A percentile compares a stretch with the other conserved stretches of the same genome.
phyloP scores from a whole-genome alignment of 345 rosid genomes.

The Gynandropsis gynandra region DNA sequence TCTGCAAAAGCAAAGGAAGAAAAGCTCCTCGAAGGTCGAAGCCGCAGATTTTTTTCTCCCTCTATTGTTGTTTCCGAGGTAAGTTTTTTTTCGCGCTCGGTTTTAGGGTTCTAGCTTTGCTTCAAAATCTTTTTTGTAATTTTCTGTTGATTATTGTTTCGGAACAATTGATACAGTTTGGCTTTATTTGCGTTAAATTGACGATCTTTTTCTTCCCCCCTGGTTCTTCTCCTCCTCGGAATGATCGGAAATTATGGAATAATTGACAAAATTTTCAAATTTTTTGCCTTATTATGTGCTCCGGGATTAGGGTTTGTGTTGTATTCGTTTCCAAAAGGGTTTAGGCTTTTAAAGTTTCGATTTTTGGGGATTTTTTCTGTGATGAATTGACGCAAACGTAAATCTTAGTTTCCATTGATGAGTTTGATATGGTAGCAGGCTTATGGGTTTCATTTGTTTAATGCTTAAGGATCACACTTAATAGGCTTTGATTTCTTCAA shows the following conservation, averaged over 20 bases:
- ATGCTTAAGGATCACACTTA: neutral
- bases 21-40: constrained; percentile 15
- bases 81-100: neutral
- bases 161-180: no score
- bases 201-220: no score
- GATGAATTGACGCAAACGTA: no score
- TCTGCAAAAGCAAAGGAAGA: neutral
- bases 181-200: neutral
- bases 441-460: neutral
- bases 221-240: neutral
- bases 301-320: neutral
- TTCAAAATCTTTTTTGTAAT: neutral
- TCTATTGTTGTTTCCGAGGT: constrained; percentile 10
- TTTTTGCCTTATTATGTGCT: constrained; percentile 1
- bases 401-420: neutral
- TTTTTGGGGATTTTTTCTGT: neutral
- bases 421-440: neutral
- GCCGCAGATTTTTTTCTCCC: neutral
- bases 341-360: neutral
- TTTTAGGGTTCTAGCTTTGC: neutral
- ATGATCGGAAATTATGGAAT: neutral
- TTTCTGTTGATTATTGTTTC: neutral
- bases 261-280: constrained; percentile 2
- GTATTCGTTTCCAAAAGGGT: constrained; percentile 1
- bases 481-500: neutral